phyloP scores from a whole-genome alignment of 192 early-diverging fungal genomes.

The Entomortierella beljakovae region DNA sequence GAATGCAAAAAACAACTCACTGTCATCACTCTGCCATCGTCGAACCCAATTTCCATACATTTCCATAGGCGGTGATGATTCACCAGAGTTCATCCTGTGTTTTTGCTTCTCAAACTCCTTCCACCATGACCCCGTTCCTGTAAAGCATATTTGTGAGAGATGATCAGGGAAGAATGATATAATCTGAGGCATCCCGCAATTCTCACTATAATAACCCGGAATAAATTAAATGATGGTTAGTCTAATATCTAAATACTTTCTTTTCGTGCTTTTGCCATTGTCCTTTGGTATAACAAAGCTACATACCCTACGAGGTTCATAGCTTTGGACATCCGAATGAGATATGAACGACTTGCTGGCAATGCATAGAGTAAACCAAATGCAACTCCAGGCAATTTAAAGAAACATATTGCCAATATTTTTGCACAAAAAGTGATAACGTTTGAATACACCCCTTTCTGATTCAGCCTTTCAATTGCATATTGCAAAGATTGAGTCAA shows the following conservation, averaged over 20 bases:
- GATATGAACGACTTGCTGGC: constrained; percentile 54
- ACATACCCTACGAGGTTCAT: constrained; percentile 42
- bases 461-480: constrained; percentile 55
- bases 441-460: constrained; percentile 60
- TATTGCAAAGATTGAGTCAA: constrained; percentile 55
- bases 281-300: neutral
- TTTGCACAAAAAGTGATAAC: constrained; percentile 64
- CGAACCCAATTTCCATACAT: constrained; percentile 61
- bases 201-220: constrained; percentile 14
- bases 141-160: constrained; percentile 52
- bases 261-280: too few relatives aligned
- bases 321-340: constrained; percentile 52
- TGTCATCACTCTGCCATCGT: constrained; percentile 67
- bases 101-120: constrained; percentile 56
- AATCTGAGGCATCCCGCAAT: constrained; percentile 46
- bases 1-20: constrained; percentile 67
- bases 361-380: constrained; percentile 57
- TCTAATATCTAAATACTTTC: neutral
- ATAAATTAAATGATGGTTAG: neutral
- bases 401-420: constrained; percentile 62
- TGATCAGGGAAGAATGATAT: constrained; percentile 53
- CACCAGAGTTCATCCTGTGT: constrained; percentile 32
- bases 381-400: constrained; percentile 62
- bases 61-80: constrained; percentile 49
- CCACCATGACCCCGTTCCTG: constrained; percentile 52